phyloP scores from a whole-genome alignment of 495 filamentous ascomycete genomes.

The Physcia stellaris region DNA sequence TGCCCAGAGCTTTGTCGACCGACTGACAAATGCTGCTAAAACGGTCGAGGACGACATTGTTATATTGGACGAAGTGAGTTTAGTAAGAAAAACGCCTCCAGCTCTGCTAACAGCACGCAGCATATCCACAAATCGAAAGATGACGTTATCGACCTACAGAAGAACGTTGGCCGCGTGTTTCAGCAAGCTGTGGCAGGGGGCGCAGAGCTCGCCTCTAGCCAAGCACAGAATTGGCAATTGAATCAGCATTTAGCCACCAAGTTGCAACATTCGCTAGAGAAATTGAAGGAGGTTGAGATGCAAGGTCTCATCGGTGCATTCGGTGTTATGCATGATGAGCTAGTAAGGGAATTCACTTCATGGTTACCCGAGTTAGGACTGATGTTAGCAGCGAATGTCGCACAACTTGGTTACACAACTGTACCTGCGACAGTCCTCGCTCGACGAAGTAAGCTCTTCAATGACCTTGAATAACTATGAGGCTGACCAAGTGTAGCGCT shows the following conservation, averaged over 20 bases:
- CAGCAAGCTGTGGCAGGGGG: slow-evolving; percentile 21
- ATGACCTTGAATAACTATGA: not conserved
- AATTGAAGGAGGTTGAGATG: slow-evolving; percentile 18
- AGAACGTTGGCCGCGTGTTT: slow-evolving; percentile 20
- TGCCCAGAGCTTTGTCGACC: slow-evolving; percentile 12
- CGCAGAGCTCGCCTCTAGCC: slow-evolving; percentile 17
- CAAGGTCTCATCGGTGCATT: slow-evolving; percentile 8
- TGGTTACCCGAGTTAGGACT: too few relatives aligned
- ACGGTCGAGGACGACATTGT: slow-evolving; percentile 16
- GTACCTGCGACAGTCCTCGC: slow-evolving; percentile 9
- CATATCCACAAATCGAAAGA: slow-evolving; percentile 21
- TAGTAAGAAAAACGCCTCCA: too few relatives aligned
- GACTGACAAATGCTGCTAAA: slow-evolving; percentile 15
- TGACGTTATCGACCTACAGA: slow-evolving; percentile 20
- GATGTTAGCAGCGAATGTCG: slow-evolving; percentile 19
- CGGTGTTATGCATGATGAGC: slow-evolving; percentile 16
- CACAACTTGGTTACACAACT: slow-evolving; percentile 12
- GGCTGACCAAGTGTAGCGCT: slow-evolving; percentile 19
- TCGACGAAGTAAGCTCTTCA: slow-evolving; percentile 6
- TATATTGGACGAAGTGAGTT: slow-evolving; percentile 23
- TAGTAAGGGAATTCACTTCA: slow-evolving; percentile 20
- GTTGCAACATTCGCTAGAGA: slow-evolving; percentile 15
- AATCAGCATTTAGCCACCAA: slow-evolving; percentile 8
- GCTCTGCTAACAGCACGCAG: too few relatives aligned
- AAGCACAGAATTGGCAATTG: slow-evolving; percentile 13